These are phyloP conservation scores for Echium plantagineum DNA, from an alignment of 257 asterid species.

Conservation along the genomic window DNA sequence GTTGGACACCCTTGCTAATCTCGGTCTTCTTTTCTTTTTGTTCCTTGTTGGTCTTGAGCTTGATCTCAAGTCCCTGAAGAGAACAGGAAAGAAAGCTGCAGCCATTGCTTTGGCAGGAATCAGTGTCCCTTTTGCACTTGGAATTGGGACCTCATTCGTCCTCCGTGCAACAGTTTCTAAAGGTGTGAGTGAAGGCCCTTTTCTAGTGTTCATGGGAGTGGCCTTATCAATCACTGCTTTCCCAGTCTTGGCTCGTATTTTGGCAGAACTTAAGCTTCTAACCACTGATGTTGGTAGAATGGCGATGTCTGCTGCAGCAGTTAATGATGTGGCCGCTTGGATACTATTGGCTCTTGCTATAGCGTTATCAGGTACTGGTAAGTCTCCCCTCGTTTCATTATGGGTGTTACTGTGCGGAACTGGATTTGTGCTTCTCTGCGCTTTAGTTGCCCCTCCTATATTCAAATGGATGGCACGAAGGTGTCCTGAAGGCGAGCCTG, in stretches of 20 bases:
- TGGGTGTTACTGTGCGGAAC: constrained; percentile 49
- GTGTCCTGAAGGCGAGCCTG: constrained; percentile 56
- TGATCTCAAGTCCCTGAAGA: too few relatives aligned
- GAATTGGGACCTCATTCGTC: constrained; percentile 46
- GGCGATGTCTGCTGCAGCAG: constrained; percentile 79
- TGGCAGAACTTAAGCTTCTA: constrained; percentile 56
- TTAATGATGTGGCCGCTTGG: constrained; percentile 69
- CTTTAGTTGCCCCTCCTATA: constrained; percentile 26
- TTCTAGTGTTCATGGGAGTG: constrained; percentile 57
- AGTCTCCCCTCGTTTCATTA: constrained; percentile 38
- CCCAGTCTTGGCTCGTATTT: constrained; percentile 60
- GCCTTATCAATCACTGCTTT: constrained; percentile 62
- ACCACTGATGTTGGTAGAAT: constrained; percentile 53
- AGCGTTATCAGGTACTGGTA: constrained; percentile 40
- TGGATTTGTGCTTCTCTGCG: constrained; percentile 31
- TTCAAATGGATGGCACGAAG: constrained; percentile 45
- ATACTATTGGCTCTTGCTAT: constrained; percentile 58
- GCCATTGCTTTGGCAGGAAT: constrained; percentile 35
- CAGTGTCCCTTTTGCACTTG: constrained; percentile 41
- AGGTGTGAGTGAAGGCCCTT: constrained; percentile 20
- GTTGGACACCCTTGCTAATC: constrained; percentile 51
- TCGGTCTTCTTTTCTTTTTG: constrained; percentile 38
- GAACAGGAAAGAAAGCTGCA: too few relatives aligned
- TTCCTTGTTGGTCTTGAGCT: constrained; percentile 19
- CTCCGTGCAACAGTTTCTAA: constrained; percentile 18